These are phyloP conservation scores for Teratosphaeria nubilosa DNA, from an alignment of 2,329 filamentous ascomycete genomes.

Conservation along the genomic window DNA sequence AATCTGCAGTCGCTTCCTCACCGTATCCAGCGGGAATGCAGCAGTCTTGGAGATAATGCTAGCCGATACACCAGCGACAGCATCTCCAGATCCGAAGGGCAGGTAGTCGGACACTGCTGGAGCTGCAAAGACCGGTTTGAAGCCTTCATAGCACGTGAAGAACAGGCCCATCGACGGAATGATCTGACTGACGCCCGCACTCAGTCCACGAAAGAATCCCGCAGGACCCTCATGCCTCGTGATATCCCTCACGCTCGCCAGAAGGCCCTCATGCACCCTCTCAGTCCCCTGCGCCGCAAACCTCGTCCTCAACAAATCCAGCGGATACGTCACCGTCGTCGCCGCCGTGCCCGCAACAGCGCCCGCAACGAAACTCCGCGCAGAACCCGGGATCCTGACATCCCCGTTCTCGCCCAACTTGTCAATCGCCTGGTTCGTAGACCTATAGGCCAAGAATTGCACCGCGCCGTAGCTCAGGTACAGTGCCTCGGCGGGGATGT, in stretches of 20 bases:
- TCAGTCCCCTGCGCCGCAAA: slow-evolving; percentile 89
- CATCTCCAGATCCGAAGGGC: slow-evolving; percentile 65
- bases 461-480: slow-evolving; percentile 84
- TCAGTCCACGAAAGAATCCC: slow-evolving; percentile 83
- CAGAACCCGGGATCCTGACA: slow-evolving; percentile 53
- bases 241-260: slow-evolving; percentile 62
- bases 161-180: slow-evolving; percentile 96
- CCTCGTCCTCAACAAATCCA: slow-evolving; percentile 84
- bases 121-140: slow-evolving; percentile 38
- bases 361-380: slow-evolving; percentile 72
- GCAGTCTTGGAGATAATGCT: slow-evolving; percentile 76
- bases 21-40: slow-evolving; percentile 86
- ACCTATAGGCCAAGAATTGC: slow-evolving; percentile 84
- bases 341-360: slow-evolving; percentile 73
- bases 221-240: slow-evolving; percentile 58
- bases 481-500: slow-evolving; percentile 87
- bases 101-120: slow-evolving; percentile 34
- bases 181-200: slow-evolving; percentile 74
- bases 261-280: slow-evolving; percentile 66
- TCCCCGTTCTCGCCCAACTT: slow-evolving; percentile 33
- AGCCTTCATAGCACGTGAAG: slow-evolving; percentile 76
- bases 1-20: slow-evolving; percentile 87
- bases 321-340: slow-evolving; percentile 77
- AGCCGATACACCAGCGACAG: slow-evolving; percentile 68
- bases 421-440: slow-evolving; percentile 57